Evolutionary conservation across 2,329 filamentous ascomycete species (phyloP), one percentile per base, ranked within the genome.

Genomic region (Neonectria punicea): DNA sequence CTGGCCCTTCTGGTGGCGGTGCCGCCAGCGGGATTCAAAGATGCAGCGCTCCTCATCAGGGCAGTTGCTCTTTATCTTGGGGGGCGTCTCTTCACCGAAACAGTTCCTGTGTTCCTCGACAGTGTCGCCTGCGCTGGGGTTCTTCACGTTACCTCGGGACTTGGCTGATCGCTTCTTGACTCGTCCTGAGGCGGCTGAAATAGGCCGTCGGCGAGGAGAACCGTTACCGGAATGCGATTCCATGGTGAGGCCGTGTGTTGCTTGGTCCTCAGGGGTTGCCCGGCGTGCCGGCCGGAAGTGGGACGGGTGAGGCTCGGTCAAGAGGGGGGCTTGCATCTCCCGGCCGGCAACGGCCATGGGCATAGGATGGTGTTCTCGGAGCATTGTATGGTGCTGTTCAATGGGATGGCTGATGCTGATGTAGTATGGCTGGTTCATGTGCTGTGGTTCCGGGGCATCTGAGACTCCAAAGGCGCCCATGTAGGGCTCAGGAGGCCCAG

Each of bases 11-110:
- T 81, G 79, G 20, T 81, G 71, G 16, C 81, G 76, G 68, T 83
- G 80, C 25, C 81, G 72, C 72, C 81, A 82, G 13, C 85, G 80
- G n/a, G 84, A 80, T 28, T 84, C 77, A 53, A 87, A 83, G 34
- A 89, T 80, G 56, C 77, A 85, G 22, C 79, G 79, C 64, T 86
- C 83, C 36, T 86, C 82, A 2, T 82, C 79, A 1, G 83, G 83
- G 28, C 84, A 84, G 18, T 79, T 79, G 22, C 77, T 74, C 59
- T 82, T 83, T 47, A 87, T 78, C 2, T 70, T 76, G 22, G 81
- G 79, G 1, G 79, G 73, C 53, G 78, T 67, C 67, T 79, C 73
- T 54, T 79, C 56, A 7, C 76, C 73, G 41, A 74, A 68, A 65
- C 77, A 80, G 66, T 81, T 81, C 56, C 73, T 75, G 67, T 77